Percentiles rank a stretch among this genome's conserved stretches.
Evolutionary conservation across 345 rosid species (phyloP).

Genomic region (Salix arbutifolia): DNA sequence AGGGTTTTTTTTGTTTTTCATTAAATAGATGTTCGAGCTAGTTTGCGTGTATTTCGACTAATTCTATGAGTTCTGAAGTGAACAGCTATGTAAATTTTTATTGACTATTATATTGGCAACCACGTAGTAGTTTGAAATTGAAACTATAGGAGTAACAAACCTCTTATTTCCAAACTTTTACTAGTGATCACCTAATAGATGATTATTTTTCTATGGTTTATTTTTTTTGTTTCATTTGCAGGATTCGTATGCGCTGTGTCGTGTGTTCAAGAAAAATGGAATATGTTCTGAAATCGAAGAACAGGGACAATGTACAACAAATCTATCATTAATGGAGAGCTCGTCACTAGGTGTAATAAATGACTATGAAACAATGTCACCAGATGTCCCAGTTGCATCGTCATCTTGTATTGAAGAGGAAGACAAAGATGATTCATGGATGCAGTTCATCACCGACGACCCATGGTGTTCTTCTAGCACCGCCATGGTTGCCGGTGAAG

Average conservation of each 20-base stretch:
- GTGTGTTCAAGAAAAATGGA: constrained; percentile 93
- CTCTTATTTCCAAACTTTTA: too few species aligned
- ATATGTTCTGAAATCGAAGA: constrained; percentile 67
- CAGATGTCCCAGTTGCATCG: constrained; percentile 54
- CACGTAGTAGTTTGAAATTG: too few species aligned
- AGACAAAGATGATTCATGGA: constrained; percentile 94
- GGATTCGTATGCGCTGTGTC: constrained; percentile 89
- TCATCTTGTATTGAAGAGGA: constrained; percentile 56
- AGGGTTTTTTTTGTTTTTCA: not conserved
- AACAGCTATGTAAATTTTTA: accelerated
- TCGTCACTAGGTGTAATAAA: constrained; percentile 25
- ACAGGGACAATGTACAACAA: constrained; percentile 41
- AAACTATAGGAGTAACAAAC: too few species aligned
- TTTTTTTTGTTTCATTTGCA: constrained; percentile 15
- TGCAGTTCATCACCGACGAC: constrained; percentile 93
- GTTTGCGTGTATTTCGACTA: too few species aligned
- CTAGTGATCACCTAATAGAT: too few species aligned
- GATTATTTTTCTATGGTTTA: too few species aligned
- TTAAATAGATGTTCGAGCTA: too few species aligned
- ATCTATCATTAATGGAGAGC: constrained; percentile 43
- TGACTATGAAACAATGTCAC: constrained; percentile 63
- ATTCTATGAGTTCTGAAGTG: accelerated
- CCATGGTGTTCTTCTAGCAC: constrained; percentile 65
- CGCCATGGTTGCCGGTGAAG: constrained; percentile 6
- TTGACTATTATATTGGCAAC: accelerated